Conservation (phyloP, 352 stramenopile species). For the Globisporangium paddicum region DNA sequence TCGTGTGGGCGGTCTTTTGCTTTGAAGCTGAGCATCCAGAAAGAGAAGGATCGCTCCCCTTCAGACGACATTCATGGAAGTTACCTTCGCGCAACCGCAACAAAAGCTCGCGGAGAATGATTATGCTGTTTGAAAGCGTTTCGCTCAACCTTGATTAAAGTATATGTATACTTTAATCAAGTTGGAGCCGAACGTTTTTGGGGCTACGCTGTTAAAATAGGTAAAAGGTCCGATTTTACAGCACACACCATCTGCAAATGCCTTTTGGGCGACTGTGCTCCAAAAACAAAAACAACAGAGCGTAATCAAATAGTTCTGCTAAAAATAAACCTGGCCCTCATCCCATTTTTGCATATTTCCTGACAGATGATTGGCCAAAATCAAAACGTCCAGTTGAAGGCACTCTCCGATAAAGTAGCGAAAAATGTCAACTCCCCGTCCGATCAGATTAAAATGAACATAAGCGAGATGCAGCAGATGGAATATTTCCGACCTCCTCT, state of each 20-base stretch:
- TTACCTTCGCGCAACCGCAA: slow-evolving; percentile 1
- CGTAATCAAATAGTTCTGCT: not conserved
- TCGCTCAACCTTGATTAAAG: too few species aligned
- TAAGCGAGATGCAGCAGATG: too few species aligned
- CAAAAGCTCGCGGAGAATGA: not conserved
- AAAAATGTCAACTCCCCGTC: not conserved
- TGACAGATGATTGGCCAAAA: not conserved
- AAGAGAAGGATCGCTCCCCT: slow-evolving; percentile 1
- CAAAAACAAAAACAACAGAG: too few species aligned
- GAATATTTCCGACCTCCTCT: too few species aligned
- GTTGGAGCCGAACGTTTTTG: too few species aligned
- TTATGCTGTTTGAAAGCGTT: not conserved
- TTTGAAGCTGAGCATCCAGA: not conserved
- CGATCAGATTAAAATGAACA: not conserved
- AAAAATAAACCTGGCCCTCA: not conserved
- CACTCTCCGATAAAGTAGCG: not conserved
- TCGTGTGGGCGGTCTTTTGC: not conserved
- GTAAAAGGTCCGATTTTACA: too few species aligned
- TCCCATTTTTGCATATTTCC: not conserved
- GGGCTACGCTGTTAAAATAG: too few species aligned
- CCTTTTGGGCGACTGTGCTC: too few species aligned
- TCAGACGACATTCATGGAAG: not conserved
- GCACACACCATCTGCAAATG: too few species aligned
- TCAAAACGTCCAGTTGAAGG: too few species aligned
- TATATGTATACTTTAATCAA: too few species aligned